Base-by-base conservation (phyloP, 371 early-diverging fungal species). In the Syncephalis plumigaleata region DNA sequence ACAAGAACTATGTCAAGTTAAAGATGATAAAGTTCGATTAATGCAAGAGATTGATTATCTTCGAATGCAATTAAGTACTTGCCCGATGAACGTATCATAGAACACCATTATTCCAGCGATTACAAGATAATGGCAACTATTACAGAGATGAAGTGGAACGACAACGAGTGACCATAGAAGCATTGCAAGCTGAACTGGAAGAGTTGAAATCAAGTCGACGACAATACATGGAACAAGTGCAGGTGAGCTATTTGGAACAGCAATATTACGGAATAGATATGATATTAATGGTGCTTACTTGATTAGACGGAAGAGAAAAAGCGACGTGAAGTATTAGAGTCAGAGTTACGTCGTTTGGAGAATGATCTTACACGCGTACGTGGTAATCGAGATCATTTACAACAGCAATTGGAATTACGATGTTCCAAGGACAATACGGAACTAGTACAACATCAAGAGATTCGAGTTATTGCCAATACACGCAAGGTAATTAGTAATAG, bases 351-450 rank as follows among this genome's bases (percentile, higher is more conserved):
- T 36, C 70, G 71, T 42, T 49, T 86, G 18, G 84, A 91, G 39
- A 58, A 55, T 15, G 91, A 93, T 27, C 59, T 87, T 39, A 68
- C 73, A 5, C 70, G 88, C 20, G 61, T 90, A 44, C 77, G 91
- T 38, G 72, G 72, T 38, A 72, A 79, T 46, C 76, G 94, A 36
- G 90, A 93, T 61, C 64, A 66, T 36, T 67, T 87, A 20, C 84
- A 84, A 54, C 69, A 71, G 8, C 60, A 64, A 31, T 64, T 82
- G 5, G 87, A 87, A 38, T 71, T 77, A 31, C 67, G 75, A 36
- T 75, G 69, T 26, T 67, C 79, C 16, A 79, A 77, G 48, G 83
- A 73, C 46, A 67, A 73, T 39, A 65, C 68, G 15, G 80, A 77
- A 49, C 55, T 72, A 47, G 62, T 61, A n/a, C 73, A 73, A 45